phyloP scores from a whole-genome alignment of 306 rosid genomes.

The Sphenostylis stenocarpa region DNA sequence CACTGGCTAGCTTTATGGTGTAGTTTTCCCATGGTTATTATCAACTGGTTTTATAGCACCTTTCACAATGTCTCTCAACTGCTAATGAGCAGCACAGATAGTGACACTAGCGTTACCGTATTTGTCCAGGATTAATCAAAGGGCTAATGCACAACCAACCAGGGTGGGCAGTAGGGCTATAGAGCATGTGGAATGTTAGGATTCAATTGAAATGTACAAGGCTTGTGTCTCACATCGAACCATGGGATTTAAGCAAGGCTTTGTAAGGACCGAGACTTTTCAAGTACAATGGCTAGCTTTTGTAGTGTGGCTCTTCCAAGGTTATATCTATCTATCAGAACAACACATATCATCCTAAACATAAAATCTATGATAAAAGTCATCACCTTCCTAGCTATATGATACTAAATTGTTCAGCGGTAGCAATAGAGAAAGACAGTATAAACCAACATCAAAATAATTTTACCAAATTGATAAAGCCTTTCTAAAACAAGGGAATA shows the following conservation, averaged over 20 bases:
- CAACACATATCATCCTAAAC: not conserved
- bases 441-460: not conserved
- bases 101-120: not conserved
- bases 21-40: not conserved
- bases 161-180: not conserved
- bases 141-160: not conserved
- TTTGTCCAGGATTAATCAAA: not conserved
- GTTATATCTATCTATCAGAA: not conserved
- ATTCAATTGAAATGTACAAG: not conserved
- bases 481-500: not conserved
- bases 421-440: not conserved
- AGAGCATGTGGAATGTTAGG: not conserved
- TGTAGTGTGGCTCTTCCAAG: not conserved
- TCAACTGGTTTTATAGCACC: not conserved
- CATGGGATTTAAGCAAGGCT: not conserved
- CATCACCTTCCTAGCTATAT: not conserved
- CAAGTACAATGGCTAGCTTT: not conserved
- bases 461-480: not conserved
- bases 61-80: not conserved
- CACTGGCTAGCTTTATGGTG: not conserved
- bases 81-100: not conserved
- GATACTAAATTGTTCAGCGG: not conserved
- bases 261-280: not conserved
- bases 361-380: not conserved
- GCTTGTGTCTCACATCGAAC: not conserved